Evolutionary conservation across 1,284 basidiomycete species (phyloP), one percentile per base, ranked within the genome.

Genomic region (Leccinum brunneo-olivaceum): DNA sequence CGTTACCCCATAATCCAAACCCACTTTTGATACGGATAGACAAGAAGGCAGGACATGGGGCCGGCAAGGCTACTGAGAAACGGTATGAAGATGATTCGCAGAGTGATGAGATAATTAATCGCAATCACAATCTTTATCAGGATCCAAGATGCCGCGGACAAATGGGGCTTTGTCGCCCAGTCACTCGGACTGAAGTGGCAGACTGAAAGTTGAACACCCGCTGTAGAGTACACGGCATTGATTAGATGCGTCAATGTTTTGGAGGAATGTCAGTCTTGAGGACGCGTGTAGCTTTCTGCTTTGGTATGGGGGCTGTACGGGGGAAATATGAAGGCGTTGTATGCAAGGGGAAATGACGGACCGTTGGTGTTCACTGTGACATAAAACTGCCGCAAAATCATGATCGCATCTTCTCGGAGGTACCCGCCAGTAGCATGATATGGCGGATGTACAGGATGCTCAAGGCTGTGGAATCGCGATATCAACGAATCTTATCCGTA

Each of bases 281-380:
- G 3, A 84, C 67, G 16, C 84, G 72, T 51, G 80, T 85, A 4
- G 72, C 68, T 59, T 90, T 91, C 15, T 78, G 82, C 56, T 77
- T 82, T 25, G 89, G 88, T 20, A 73, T 64, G 6, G 89, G 89
- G 2, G 90, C 90, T 91, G 25, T 15, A 19, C n/a, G 25, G 35
- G 40, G 39, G 25, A 36, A 41, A 39, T 20, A 36, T 29, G 2
- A 29, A n/a, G 21, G 34, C 11, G 18, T 27, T 11, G 29, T 40
- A 44, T 27, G 12, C 33, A 40, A 20, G 32, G 24, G 44, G 20
- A 3, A 32, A 39, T 16, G 15, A 62, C 76, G 39, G 51, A 92
- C 94, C 94, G 57, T 95, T 94, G 7, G 73, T 72, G 62, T 99
- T 98, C 63, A 97, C 92, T 0, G 90, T 94, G 56, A 98, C 78